Percentiles rank a stretch among this genome's conserved stretches.
Evolutionary conservation across 2,329 filamentous ascomycete species (phyloP).

Genomic region (Aspergillaceae sp.): DNA sequence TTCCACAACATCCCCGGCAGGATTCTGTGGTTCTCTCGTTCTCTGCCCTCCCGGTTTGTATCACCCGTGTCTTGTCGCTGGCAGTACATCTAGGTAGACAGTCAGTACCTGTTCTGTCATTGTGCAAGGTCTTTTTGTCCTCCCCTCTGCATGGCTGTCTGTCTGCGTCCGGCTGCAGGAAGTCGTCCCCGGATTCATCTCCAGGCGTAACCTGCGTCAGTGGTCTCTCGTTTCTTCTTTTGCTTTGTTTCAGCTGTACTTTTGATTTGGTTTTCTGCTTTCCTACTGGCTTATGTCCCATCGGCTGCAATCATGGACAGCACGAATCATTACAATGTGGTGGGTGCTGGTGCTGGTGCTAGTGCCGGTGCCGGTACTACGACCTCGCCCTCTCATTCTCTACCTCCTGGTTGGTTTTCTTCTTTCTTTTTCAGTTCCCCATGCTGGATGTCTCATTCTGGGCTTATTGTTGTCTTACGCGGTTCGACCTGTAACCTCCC

Average conservation of each 20-base stretch:
- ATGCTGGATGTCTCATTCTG: neutral
- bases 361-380: no score
- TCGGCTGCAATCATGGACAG: no score
- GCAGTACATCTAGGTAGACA: neutral
- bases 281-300: no score
- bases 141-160: neutral
- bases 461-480: no score
- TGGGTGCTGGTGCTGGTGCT: no score
- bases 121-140: neutral
- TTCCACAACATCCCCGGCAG: neutral
- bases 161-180: neutral
- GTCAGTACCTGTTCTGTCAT: no score
- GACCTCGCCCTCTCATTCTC: neutral
- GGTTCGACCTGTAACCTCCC: no score
- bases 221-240: neutral
- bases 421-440: neutral
- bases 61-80: neutral
- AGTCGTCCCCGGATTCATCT: constrained; percentile 2
- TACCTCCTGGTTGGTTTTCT: neutral
- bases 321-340: no score
- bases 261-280: no score
- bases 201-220: constrained; percentile 8
- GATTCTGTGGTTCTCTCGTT: neutral
- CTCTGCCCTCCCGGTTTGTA: neutral
- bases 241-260: neutral